Evolutionary conservation across 257 asterid species (phyloP), one percentile per base, ranked within the genome.

Genomic region (Plantago elongata): DNA sequence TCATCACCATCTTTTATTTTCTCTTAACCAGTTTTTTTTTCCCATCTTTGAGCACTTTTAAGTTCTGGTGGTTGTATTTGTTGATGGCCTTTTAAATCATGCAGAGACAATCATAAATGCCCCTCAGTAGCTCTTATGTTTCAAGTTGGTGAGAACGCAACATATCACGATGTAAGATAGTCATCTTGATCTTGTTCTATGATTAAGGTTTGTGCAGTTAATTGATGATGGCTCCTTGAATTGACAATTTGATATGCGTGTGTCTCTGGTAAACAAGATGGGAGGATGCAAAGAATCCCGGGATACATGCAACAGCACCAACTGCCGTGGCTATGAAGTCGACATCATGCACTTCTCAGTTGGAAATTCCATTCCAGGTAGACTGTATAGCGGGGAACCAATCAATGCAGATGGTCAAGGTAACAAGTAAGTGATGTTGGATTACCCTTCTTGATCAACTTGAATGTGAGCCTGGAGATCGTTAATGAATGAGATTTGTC

Each of bases 261-360:
- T 62, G 22, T 52, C 47, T 56, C 74, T 63, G 55, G 65, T 47
- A 44, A 68, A 72, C 61, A 63, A 89, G 97, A 89, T 89, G 97
- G 97, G 95, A 62, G 97, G 95, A 29, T 89, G 97, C 65, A 84
- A 80, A 73, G 95, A 86, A 73, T 79, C 81, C 60, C 84, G 81
- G 3, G 76, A 59, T 50, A 70, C 83, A 34, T 89, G 97, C 86
- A 86, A 81, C 73, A 71, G 61, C 66, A 86, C 75, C 18, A 89
- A 37, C 59, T 89, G 95, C 48, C 89, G 82, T 40, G 97, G 94
- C 51, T 62, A 79, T 63, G 97, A 89, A 80, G 95, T 86, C 5
- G 97, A 89, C 73, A 89, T 89, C 76, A 86, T 86, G 91, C 97
- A 86, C 78, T 89, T 89, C 79, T 81, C 94, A 6, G 71, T 89